These are phyloP conservation scores for Tolypocladium amazonense DNA, from an alignment of 2,329 filamentous ascomycete species.

Conservation along the genomic window DNA sequence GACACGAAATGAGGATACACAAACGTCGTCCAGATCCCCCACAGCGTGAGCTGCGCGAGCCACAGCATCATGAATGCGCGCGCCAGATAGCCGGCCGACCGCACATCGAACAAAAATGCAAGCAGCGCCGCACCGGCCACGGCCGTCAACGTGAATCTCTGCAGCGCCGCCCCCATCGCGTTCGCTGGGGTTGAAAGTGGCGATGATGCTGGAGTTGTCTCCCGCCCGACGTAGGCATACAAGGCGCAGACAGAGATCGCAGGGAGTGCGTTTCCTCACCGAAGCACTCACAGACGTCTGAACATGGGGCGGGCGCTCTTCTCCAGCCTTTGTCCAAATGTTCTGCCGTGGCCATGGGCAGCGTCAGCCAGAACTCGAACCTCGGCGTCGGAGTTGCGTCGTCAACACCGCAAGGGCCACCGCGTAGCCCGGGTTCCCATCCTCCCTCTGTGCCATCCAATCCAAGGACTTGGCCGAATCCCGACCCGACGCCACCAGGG, in stretches of 20 bases:
- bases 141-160: conserved; percentile 12
- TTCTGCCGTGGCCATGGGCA: not conserved
- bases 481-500: not conserved
- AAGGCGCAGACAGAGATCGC: not conserved
- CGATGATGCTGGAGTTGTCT: not conserved
- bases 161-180: conserved; percentile 13
- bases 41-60: conserved; percentile 22
- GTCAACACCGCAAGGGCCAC: not conserved
- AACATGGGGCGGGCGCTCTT: not conserved
- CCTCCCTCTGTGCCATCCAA: not conserved
- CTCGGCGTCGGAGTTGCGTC: not conserved
- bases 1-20: conserved; percentile 40
- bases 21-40: conserved; percentile 29
- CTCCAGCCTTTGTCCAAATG: not conserved
- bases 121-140: conserved; percentile 12
- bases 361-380: not conserved
- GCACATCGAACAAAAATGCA: conserved; percentile 8
- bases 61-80: conserved; percentile 24
- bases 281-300: not conserved
- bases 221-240: not conserved
- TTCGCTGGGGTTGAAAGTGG: too few relatives aligned
- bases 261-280: not conserved
- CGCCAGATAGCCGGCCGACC: conserved; percentile 21
- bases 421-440: not conserved
- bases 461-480: not conserved